Evolutionary conservation across 2,329 filamentous ascomycete species (phyloP).

Genomic region (Microdochium nivale): DNA sequence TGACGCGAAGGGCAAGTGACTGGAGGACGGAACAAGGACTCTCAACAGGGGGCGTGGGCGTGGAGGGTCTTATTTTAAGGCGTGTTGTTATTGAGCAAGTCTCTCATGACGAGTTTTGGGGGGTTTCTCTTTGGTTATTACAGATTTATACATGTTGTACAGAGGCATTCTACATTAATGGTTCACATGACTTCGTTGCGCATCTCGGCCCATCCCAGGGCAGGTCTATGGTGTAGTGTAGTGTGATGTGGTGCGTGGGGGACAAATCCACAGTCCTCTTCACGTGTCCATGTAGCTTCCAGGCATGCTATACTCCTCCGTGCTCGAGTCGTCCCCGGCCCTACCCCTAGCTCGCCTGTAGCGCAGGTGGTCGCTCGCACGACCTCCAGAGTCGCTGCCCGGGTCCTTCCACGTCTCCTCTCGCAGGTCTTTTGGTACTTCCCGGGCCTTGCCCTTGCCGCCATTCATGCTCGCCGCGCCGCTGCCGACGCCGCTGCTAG

Average conservation of each 20-base stretch:
- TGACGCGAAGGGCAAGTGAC: too few species aligned
- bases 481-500: constrained; percentile 20
- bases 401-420: constrained; percentile 33
- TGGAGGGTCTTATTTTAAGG: too few species aligned
- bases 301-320: constrained; percentile 32
- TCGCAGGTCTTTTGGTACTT: constrained; percentile 39
- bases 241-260: too few species aligned
- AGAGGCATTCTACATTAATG: too few species aligned
- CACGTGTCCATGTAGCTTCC: constrained; percentile 13
- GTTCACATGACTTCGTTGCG: too few species aligned
- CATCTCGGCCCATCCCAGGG: too few species aligned
- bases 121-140: too few species aligned
- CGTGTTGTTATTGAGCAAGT: not conserved
- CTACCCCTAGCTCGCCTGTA: constrained; percentile 27
- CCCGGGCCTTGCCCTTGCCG: constrained; percentile 45
- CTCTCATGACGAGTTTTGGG: constrained; percentile 6
- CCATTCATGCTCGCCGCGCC: constrained; percentile 8
- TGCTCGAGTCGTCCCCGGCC: constrained; percentile 22
- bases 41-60: not conserved
- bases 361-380: constrained; percentile 16
- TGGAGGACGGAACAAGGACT: not conserved
- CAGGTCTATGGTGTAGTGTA: too few species aligned
- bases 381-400: constrained; percentile 20
- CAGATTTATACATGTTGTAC: too few species aligned
- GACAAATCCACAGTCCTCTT: not conserved